Evolutionary conservation across 352 stramenopile species (phyloP), one percentile per base, ranked within the genome.

Genomic region (Phytopythium delawarense): DNA sequence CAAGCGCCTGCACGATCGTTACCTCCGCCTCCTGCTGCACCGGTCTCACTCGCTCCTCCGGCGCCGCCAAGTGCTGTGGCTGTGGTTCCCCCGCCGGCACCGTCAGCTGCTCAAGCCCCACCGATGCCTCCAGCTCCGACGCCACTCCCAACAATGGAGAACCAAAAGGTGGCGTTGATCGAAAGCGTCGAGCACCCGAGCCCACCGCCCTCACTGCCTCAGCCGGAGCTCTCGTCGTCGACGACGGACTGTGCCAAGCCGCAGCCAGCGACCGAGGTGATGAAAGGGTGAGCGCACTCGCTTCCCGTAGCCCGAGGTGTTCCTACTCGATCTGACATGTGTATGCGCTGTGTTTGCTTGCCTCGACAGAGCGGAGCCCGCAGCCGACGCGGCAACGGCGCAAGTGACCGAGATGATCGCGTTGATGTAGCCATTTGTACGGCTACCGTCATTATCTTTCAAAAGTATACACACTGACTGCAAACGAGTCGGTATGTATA

Each of bases 331-430:
- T 62, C 37, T 32, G 45, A 39, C 8, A n/a, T 21, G 4, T 18
- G 37, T 12, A 34, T n/a, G 4, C 16, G 3, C 11, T 39, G 25
- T 20, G 20, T 28, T 49, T 21, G 4, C 35, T 59, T 25, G 18
- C 8, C 25, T 7, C 8, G 15, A 39, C 37, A 76, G 70, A 46
- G 30, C 39, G 1, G 59, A 70, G 3, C 63, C 66, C 23, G 57
- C 37, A 2, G 61, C 57, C 37, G 66, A 74, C 46, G 30, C 58
- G 21, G 58, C 46, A 18, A 61, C 72, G 45, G 60, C 72, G 13
- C 63, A 71, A 59, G 63, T 76, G 23, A 67, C 66, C 48, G 70
- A 77, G 40, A 70, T 77, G 66, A 66, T 77, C 30, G 70, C 62
- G 37, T 58, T 77, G 57, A 64, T 74, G 57, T 77, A 62, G 65